phyloP scores from a whole-genome alignment of 257 asterid species.

The Cruciata laevipes region DNA sequence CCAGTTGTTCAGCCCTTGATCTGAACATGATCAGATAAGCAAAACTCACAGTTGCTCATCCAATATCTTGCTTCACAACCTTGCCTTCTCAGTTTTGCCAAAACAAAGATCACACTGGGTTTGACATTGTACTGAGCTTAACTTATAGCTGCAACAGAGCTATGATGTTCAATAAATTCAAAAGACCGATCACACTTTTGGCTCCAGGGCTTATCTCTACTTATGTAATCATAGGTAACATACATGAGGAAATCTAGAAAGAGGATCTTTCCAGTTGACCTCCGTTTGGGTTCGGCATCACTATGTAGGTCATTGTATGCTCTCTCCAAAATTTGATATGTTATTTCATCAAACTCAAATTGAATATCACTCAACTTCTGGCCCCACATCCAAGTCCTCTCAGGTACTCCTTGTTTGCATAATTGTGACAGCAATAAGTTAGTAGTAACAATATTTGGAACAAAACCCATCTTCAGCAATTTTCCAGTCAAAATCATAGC shows the following conservation, averaged over 20 bases:
- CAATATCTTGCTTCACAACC: conserved; percentile 10
- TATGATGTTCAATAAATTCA: conserved; percentile 28
- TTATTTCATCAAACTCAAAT: conserved; percentile 75
- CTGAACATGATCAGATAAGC: conserved; percentile 6
- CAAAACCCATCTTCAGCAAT: conserved; percentile 80
- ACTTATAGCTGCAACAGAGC: conserved; percentile 28
- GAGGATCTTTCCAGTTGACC: conserved; percentile 58
- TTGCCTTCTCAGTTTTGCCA: conserved; percentile 7
- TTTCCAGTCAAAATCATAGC: conserved; percentile 83
- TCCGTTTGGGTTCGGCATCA: conserved; percentile 34
- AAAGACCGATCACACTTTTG: conserved; percentile 24
- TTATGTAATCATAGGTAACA: conserved; percentile 60
- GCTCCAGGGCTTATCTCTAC: conserved; percentile 31
- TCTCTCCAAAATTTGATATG: conserved; percentile 53
- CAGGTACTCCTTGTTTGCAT: conserved; percentile 79
- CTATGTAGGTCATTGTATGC: conserved; percentile 48
- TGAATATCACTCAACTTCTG: conserved; percentile 68
- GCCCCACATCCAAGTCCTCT: conserved; percentile 75
- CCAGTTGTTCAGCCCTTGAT: conserved; percentile 8
- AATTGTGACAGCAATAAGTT: conserved; percentile 71
- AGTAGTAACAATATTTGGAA: conserved; percentile 67
- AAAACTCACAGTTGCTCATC: conserved; percentile 14
- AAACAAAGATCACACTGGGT: background rate
- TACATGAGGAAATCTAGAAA: conserved; percentile 86
- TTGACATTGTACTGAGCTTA: conserved; percentile 22